Evolutionary conservation across 805 yeast genomes (phyloP).

Genomic region (Gaillardinia entomophila): DNA sequence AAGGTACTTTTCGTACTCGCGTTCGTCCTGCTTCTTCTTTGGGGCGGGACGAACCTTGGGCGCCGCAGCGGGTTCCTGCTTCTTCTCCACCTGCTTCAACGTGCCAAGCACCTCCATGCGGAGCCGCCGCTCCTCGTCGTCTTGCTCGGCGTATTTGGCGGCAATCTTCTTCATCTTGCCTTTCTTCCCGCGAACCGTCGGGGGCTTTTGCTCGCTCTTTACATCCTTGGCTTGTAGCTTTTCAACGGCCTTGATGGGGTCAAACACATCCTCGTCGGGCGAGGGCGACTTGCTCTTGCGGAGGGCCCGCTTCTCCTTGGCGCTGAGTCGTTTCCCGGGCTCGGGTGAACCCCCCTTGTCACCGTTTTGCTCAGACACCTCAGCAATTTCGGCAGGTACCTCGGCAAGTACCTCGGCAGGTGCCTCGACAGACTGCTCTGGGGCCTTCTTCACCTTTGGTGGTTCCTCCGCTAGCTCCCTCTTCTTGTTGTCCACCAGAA

Average conservation of each 20-base stretch:
- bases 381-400: background rate
- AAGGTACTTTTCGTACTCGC: conserved; percentile 37
- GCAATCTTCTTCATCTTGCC: conserved; percentile 79
- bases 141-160: conserved; percentile 83
- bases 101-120: conserved; percentile 85
- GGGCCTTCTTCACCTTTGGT: background rate
- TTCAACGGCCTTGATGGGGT: conserved; percentile 8
- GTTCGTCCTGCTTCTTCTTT: conserved; percentile 10
- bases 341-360: background rate
- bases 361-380: background rate
- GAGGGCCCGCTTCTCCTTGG: conserved; percentile 4
- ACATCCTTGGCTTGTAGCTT: conserved; percentile 5
- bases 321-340: conserved; percentile 3
- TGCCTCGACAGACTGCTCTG: background rate
- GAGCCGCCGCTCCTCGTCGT: conserved; percentile 73
- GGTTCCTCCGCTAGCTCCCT: conserved; percentile 16
- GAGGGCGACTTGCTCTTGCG: conserved; percentile 2
- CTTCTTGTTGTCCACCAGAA: conserved; percentile 31
- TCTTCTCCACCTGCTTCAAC: conserved; percentile 48
- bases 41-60: conserved; percentile 2
- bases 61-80: conserved; percentile 10
- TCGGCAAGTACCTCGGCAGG: background rate
- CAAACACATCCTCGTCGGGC: conserved; percentile 2
- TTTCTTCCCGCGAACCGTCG: conserved; percentile 74
- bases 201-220: conserved; percentile 14